Evolutionary conservation across 306 rosid species (phyloP), one percentile per base, ranked within the genome.

Genomic region (Fragaria iinumae): DNA sequence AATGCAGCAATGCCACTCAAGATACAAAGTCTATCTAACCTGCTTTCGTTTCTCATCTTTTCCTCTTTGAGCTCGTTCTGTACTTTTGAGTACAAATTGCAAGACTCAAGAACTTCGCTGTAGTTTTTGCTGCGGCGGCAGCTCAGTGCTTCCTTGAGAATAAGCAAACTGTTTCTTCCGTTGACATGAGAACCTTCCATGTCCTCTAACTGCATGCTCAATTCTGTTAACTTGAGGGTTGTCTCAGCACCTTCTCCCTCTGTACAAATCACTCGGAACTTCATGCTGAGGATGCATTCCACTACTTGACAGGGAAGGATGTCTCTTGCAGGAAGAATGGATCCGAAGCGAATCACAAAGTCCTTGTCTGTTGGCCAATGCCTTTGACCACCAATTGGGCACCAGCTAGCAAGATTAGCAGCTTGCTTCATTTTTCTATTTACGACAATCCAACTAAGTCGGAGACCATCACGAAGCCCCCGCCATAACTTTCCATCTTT

Each of bases 321-420:
- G 87, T 88, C 92, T 73, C 80, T 88, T 0, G 96, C 97, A 1
- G 98, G 89, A 38, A 93, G 90, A 77, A 93, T 81, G 10, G 97
- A 93, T 53, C 96, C 97, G 12, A 93, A 93, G 7, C 97, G 96
- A 34, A 93, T 81, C 56, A 90, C 89, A 39, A 91, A 91, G 70
- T 91, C 97, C 78, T 82, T 86, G 67, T 93, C 98, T 0, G 97
- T 93, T 2, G 98, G 98, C 98, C 98, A 93, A 78, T 93, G 96
- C 73, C 98, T 84, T 67, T 88, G 96, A 72, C 97, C 98, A 6
- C 93, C 93, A 13, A 93, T 85, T 76, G 98, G 96, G 71, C 88
- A 84, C 97, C 98, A 93, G 83, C 98, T 87, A 56, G 98, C 90
- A 73, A 93, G 93, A 86, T 91, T 93, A 8, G 93, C 98, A 57